Conservation (phyloP, 768 basidiomycete genomes). For the Amanita rubescens region DNA sequence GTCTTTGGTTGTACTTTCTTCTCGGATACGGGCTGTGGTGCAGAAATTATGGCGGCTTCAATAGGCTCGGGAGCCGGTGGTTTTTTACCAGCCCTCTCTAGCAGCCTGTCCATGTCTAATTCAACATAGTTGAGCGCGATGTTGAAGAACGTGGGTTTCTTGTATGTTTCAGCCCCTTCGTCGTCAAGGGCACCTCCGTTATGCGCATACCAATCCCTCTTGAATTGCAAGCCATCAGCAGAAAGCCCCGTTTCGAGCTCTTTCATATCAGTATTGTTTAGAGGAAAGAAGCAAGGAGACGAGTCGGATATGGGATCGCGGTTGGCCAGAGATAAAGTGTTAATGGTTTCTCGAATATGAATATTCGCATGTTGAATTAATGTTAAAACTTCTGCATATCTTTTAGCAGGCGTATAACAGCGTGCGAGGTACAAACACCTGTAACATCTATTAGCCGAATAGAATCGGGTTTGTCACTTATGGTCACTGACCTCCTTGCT, state of each 20-base stretch:
- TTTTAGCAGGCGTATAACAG: slow-evolving; percentile 63
- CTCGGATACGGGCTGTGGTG: slow-evolving; percentile 25
- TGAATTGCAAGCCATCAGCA: slow-evolving; percentile 42
- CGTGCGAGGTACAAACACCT: slow-evolving; percentile 75
- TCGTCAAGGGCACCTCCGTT: slow-evolving; percentile 56
- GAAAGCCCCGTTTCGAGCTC: slow-evolving; percentile 46
- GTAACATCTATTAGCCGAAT: slow-evolving; percentile 1
- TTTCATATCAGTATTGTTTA: slow-evolving; percentile 35
- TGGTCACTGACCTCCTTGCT: slow-evolving; percentile 49
- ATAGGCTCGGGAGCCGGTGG: slow-evolving; percentile 17
- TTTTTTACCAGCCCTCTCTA: slow-evolving; percentile 62
- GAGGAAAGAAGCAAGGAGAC: slow-evolving; percentile 47
- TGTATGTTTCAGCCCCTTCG: slow-evolving; percentile 40
- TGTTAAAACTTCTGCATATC: slow-evolving; percentile 64
- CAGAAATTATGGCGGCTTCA: slow-evolving; percentile 16
- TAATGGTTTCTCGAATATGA: slow-evolving; percentile 66
- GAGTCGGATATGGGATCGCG: slow-evolving; percentile 37
- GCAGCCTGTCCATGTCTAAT: slow-evolving; percentile 72
- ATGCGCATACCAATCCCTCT: slow-evolving; percentile 71
- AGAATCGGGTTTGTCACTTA: slow-evolving; percentile 8
- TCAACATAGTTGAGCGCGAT: slow-evolving; percentile 90
- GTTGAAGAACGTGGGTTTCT: slow-evolving; percentile 91
- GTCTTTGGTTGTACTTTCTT: slow-evolving; percentile 46
- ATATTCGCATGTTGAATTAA: slow-evolving; percentile 66
- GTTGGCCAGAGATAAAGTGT: slow-evolving; percentile 40